A percentile compares a stretch with the other conserved stretches of the same genome.
Evolutionary conservation across 441 rosid species (phyloP).

Genomic region (Gossypium davidsonii): DNA sequence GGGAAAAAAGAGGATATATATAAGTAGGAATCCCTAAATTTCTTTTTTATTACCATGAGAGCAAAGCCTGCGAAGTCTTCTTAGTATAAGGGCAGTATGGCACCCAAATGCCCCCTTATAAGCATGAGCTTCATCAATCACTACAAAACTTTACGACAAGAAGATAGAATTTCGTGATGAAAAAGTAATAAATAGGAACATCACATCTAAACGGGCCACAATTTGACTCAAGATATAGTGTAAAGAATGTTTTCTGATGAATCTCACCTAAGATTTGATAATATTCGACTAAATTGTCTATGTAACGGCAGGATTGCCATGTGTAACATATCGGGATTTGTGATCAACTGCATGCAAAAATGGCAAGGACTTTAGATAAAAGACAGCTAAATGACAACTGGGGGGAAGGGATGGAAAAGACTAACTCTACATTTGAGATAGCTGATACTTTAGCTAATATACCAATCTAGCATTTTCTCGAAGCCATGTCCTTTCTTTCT

Average conservation of each 20-base stretch:
- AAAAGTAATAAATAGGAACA: conserved; percentile 2
- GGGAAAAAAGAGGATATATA: neutral
- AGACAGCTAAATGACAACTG: neutral
- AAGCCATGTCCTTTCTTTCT: conserved; percentile 58
- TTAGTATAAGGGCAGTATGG: conserved; percentile 86
- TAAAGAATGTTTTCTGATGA: conserved; percentile 5
- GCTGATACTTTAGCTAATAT: conserved; percentile 15
- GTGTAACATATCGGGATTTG: conserved; percentile 98
- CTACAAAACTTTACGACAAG: conserved; percentile 51
- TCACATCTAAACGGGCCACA: neutral
- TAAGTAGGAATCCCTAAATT: conserved; percentile 2
- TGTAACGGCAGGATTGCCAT: conserved; percentile 80
- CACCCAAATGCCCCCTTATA: conserved; percentile 98
- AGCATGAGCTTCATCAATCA: conserved; percentile 92
- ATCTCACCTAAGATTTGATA: conserved; percentile 74
- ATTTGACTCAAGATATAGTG: neutral
- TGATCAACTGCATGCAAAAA: conserved; percentile 63
- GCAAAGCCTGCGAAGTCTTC: conserved; percentile 86
- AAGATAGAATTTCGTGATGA: conserved; percentile 4
- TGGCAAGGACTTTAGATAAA: conserved; percentile 17
- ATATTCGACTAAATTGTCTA: conserved; percentile 65
- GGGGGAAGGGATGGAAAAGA: conserved; percentile 1
- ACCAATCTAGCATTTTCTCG: conserved; percentile 83
- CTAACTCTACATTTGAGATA: conserved; percentile 4
- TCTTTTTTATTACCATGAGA: conserved; percentile 55